Evolutionary conservation across 2,329 filamentous ascomycete genomes (phyloP).

Genomic region (Ophiostoma piceae): DNA sequence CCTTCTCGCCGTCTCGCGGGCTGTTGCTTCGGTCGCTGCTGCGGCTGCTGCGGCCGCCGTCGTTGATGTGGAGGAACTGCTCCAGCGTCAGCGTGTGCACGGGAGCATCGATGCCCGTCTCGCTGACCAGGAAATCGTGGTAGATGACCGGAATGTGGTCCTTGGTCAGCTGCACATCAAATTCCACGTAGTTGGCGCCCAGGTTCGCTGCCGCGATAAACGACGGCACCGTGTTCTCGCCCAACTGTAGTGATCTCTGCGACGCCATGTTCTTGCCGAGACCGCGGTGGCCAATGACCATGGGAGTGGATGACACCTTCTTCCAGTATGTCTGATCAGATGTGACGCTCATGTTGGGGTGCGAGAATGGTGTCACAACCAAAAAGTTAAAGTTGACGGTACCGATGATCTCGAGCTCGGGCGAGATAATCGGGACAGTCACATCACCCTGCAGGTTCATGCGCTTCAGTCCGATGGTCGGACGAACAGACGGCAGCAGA

Average conservation of each 20-base stretch:
- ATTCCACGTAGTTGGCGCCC: constrained; percentile 69
- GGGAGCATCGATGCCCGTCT: constrained; percentile 93
- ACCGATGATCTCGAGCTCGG: constrained; percentile 83
- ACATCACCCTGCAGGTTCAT: constrained; percentile 90
- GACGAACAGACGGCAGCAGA: constrained; percentile 78
- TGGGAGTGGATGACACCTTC: constrained; percentile 72
- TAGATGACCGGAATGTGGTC: constrained; percentile 98
- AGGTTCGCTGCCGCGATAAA: constrained; percentile 95
- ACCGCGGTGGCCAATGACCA: constrained; percentile 68
- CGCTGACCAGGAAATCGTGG: constrained; percentile 95
- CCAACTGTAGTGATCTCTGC: constrained; percentile 83
- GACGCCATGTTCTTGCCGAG: constrained; percentile 84
- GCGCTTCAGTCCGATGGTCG: constrained; percentile 74
- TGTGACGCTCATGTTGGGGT: constrained; percentile 88
- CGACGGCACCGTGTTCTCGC: constrained; percentile 91
- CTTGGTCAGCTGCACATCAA: constrained; percentile 96
- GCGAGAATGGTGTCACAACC: constrained; percentile 87
- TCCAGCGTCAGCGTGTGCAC: constrained; percentile 93
- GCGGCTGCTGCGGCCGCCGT: constrained; percentile 37
- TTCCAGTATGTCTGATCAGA: constrained; percentile 95
- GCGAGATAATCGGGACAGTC: constrained; percentile 82
- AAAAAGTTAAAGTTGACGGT: constrained; percentile 96
- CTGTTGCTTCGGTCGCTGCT: constrained; percentile 22
- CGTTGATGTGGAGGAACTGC: constrained; percentile 86
- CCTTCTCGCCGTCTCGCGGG: constrained; percentile 11